phyloP scores from a whole-genome alignment of 2,329 filamentous ascomycete genomes.

The Talaromyces funiculosus region DNA sequence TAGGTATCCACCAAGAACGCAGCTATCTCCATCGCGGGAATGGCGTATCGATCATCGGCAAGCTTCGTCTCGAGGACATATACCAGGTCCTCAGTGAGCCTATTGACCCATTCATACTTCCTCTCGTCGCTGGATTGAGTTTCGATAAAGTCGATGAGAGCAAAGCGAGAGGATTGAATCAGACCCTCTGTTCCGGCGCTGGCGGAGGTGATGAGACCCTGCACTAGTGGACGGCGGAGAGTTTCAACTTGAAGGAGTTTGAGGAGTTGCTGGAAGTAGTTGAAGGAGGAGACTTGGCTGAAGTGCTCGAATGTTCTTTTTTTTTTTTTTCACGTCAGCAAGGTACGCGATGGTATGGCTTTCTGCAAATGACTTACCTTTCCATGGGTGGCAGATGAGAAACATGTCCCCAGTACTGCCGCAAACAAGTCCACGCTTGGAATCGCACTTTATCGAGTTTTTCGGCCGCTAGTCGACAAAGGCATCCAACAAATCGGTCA shows the following conservation, averaged over 20 bases:
- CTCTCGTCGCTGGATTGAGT: constrained; percentile 30
- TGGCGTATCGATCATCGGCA: constrained; percentile 61
- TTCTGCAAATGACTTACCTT: constrained; percentile 34
- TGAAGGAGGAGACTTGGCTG: constrained; percentile 39
- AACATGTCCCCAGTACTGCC: constrained; percentile 34
- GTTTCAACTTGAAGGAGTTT: constrained; percentile 31
- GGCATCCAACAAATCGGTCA: constrained; percentile 31
- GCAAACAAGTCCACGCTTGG: constrained; percentile 42
- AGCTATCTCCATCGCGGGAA: constrained; percentile 70
- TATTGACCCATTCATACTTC: constrained; percentile 14
- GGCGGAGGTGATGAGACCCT: constrained; percentile 42
- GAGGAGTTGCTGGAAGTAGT: constrained; percentile 41
- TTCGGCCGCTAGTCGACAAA: constrained; percentile 71
- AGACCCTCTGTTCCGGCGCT: constrained; percentile 42
- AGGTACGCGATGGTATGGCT: not conserved
- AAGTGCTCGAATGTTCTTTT: constrained; percentile 39
- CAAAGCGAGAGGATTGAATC: constrained; percentile 37
- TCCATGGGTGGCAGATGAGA: constrained; percentile 30
- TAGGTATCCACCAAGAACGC: constrained; percentile 68
- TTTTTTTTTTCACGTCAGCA: constrained; percentile 10
- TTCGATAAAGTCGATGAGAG: constrained; percentile 34
- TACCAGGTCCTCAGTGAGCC: constrained; percentile 49
- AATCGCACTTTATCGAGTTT: constrained; percentile 82
- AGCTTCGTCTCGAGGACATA: constrained; percentile 51
- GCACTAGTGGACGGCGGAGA: constrained; percentile 34